Percentiles rank a stretch among this genome's conserved stretches.
phyloP scores from a whole-genome alignment of 2,329 filamentous ascomycete species.

The Cladosporium sp. region DNA sequence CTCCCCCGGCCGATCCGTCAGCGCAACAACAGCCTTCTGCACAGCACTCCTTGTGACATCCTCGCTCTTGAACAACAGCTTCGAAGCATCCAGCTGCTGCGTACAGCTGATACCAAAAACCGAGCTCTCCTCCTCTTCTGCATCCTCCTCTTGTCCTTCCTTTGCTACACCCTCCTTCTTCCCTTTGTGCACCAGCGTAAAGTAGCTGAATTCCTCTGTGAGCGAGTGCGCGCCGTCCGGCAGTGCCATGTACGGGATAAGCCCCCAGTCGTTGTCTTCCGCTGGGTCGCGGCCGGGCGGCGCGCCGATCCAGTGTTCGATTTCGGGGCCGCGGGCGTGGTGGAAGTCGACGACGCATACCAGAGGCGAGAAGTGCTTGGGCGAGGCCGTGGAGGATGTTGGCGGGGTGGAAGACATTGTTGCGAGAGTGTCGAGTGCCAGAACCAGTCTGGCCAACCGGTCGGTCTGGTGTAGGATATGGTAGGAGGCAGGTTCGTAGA shows the following conservation, averaged over 20 bases:
- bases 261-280: conserved; percentile 82
- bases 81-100: conserved; percentile 78
- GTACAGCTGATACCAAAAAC: conserved; percentile 96
- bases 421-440: neutral
- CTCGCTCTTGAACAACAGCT: conserved; percentile 73
- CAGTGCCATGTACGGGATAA: conserved; percentile 94
- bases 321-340: conserved; percentile 74
- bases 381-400: neutral
- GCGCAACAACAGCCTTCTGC: conserved; percentile 95
- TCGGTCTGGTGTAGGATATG: neutral
- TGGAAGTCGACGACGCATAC: conserved; percentile 57
- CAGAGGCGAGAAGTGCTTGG: conserved; percentile 44
- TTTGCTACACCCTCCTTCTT: conserved; percentile 24
- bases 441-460: neutral
- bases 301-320: conserved; percentile 85
- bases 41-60: conserved; percentile 97
- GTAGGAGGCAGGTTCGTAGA: neutral
- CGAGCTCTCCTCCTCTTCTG: conserved; percentile 49
- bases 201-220: conserved; percentile 97
- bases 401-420: neutral
- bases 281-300: conserved; percentile 75
- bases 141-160: conserved; percentile 34
- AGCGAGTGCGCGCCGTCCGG: conserved; percentile 94
- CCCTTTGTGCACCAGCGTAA: conserved; percentile 67
- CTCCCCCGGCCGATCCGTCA: conserved; percentile 84